Conservation (phyloP, 1,284 basidiomycete species). For the Heterobasidion annosum region DNA sequence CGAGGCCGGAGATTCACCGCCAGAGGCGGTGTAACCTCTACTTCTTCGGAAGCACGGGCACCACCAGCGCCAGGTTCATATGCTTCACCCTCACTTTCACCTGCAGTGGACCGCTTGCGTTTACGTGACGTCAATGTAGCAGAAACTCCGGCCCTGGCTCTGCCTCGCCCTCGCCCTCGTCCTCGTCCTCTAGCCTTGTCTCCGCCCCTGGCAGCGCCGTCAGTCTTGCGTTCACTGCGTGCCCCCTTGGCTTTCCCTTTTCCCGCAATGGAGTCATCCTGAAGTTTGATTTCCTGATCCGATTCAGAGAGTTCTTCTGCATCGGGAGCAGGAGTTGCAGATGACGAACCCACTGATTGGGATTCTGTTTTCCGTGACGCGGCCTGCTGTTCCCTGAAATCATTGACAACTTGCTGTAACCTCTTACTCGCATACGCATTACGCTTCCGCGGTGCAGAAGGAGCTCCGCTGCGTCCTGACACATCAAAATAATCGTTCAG, state of each 20-base stretch:
- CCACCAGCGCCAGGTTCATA: conserved; percentile 13
- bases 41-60: conserved; percentile 4
- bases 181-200: conserved; percentile 7
- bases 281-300: conserved; percentile 10
- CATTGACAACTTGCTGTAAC: conserved; percentile 83
- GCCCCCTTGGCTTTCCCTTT: conserved; percentile 18
- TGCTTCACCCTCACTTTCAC: conserved; percentile 14
- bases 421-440: conserved; percentile 82
- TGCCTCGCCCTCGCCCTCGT: conserved; percentile 11
- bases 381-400: conserved; percentile 57
- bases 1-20: conserved; percentile 26
- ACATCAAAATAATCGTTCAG: conserved; percentile 55
- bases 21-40: conserved; percentile 11
- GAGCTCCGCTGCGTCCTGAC: conserved; percentile 49
- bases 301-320: conserved; percentile 3
- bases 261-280: conserved; percentile 12
- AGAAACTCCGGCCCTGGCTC: conserved; percentile 10
- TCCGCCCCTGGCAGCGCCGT: not conserved
- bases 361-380: conserved; percentile 3
- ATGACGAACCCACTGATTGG: conserved; percentile 5
- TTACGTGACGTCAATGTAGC: conserved; percentile 14
- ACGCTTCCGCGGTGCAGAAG: conserved; percentile 65
- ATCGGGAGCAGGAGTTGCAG: not conserved
- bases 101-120: conserved; percentile 5
- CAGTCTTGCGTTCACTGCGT: not conserved